Conservation (phyloP, 1,284 basidiomycete genomes). For the Austroboletus olivaceoglutinosus region DNA sequence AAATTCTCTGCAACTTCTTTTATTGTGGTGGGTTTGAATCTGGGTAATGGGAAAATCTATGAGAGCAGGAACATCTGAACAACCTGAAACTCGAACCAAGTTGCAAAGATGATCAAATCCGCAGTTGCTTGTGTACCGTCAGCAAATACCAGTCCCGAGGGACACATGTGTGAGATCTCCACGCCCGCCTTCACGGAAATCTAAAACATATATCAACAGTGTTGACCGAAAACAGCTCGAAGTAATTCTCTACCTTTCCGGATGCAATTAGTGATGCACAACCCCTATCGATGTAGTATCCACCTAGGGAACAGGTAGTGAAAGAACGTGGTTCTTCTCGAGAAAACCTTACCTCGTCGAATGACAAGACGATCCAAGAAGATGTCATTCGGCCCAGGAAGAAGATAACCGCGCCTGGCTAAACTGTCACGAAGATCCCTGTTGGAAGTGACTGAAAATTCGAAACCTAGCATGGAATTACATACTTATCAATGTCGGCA, state of each 20-base stretch:
- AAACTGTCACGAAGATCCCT: constrained; percentile 11
- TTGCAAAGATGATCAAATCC: constrained; percentile 32
- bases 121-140: constrained; percentile 26
- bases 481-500: constrained; percentile 12
- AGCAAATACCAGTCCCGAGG: constrained; percentile 20
- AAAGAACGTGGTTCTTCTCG: background rate
- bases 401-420: constrained; percentile 8
- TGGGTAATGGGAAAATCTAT: background rate
- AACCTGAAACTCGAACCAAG: constrained; percentile 16
- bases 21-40: constrained; percentile 9
- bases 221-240: too few relatives aligned
- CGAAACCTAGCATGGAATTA: background rate
- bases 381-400: constrained; percentile 7
- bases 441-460: background rate
- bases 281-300: constrained; percentile 16
- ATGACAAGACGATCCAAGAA: constrained; percentile 15
- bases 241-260: constrained; percentile 7
- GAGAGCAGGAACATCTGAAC: background rate
- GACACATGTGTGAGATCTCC: constrained; percentile 16
- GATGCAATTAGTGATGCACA: constrained; percentile 12
- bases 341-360: constrained; percentile 6
- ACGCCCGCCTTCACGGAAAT: constrained; percentile 14
- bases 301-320: constrained; percentile 1
- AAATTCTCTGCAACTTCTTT: constrained; percentile 6
- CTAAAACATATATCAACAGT: background rate